Evolutionary conservation across 2,329 filamentous ascomycete species (phyloP).

Genomic region (Hysterium pulicare): DNA sequence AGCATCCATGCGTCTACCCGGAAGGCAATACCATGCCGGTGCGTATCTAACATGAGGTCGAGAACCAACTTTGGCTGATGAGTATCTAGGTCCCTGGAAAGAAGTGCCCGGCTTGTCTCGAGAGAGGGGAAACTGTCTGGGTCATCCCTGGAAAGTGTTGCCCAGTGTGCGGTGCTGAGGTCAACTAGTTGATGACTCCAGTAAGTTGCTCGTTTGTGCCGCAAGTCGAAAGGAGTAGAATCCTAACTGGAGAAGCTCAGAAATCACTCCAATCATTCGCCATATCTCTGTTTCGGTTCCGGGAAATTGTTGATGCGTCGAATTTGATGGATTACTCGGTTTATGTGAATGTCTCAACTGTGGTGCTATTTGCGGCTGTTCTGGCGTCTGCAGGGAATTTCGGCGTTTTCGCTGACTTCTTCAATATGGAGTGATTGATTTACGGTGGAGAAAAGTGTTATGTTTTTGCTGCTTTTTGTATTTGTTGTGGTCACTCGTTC

Average conservation of each 20-base stretch:
- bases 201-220: not conserved
- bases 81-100: slow-evolving; percentile 36
- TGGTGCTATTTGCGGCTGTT: too few relatives aligned
- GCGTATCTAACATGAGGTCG: slow-evolving; percentile 8
- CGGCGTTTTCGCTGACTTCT: too few relatives aligned
- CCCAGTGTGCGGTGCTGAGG: slow-evolving; percentile 38
- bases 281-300: not conserved
- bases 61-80: slow-evolving; percentile 3
- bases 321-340: not conserved
- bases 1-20: slow-evolving; percentile 26
- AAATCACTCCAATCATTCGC: not conserved
- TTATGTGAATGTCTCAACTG: not conserved
- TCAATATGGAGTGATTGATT: too few relatives aligned
- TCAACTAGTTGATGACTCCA: slow-evolving; percentile 22
- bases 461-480: too few relatives aligned
- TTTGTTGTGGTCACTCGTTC: too few relatives aligned
- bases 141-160: slow-evolving; percentile 40
- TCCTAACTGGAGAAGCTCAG: not conserved
- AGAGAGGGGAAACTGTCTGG: slow-evolving; percentile 40
- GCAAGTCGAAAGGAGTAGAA: not conserved
- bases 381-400: too few relatives aligned
- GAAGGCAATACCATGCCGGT: slow-evolving; percentile 33
- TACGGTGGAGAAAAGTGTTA: too few relatives aligned
- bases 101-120: slow-evolving; percentile 38
- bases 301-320: not conserved